Conservation (phyloP, 1,139 yeast genomes). For the Candida albicans region DNA sequence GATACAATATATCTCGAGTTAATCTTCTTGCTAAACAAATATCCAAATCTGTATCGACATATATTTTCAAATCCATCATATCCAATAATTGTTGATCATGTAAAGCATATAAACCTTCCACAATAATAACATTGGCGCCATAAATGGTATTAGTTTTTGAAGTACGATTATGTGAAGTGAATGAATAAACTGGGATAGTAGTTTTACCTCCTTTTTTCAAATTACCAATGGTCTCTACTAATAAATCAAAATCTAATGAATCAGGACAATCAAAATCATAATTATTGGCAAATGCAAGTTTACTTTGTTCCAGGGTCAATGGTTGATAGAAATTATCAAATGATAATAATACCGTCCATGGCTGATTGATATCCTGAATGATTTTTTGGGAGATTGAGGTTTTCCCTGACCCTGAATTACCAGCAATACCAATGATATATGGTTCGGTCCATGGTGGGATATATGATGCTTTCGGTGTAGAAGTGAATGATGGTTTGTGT, state of each 20-base stretch:
- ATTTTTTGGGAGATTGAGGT: slow-evolving; percentile 88
- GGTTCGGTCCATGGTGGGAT: slow-evolving; percentile 97
- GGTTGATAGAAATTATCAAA: slow-evolving; percentile 90
- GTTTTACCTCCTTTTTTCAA: slow-evolving; percentile 61
- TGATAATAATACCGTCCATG: slow-evolving; percentile 93
- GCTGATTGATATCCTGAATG: slow-evolving; percentile 77
- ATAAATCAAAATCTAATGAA: slow-evolving; percentile 74
- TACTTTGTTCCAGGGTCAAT: slow-evolving; percentile 57
- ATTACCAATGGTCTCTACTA: slow-evolving; percentile 60
- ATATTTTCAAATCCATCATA: slow-evolving; percentile 82
- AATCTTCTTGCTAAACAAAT: slow-evolving; percentile 86
- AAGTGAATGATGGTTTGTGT: not conserved
- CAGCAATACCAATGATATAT: slow-evolving; percentile 91
- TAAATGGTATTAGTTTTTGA: slow-evolving; percentile 72
- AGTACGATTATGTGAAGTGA: slow-evolving; percentile 70
- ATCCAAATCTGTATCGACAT: slow-evolving; percentile 92
- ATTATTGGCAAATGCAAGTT: slow-evolving; percentile 61
- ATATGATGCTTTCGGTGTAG: slow-evolving; percentile 31
- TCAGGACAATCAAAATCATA: slow-evolving; percentile 87
- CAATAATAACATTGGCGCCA: slow-evolving; percentile 90
- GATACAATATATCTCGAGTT: slow-evolving; percentile 77
- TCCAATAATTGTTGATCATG: slow-evolving; percentile 68
- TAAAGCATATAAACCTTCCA: slow-evolving; percentile 89
- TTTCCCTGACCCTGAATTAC: slow-evolving; percentile 93
- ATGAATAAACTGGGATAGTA: slow-evolving; percentile 84